A percentile compares a stretch with the other conserved stretches of the same genome.
phyloP scores from a whole-genome alignment of 352 stramenopile genomes.

The Pythium dissotocum region DNA sequence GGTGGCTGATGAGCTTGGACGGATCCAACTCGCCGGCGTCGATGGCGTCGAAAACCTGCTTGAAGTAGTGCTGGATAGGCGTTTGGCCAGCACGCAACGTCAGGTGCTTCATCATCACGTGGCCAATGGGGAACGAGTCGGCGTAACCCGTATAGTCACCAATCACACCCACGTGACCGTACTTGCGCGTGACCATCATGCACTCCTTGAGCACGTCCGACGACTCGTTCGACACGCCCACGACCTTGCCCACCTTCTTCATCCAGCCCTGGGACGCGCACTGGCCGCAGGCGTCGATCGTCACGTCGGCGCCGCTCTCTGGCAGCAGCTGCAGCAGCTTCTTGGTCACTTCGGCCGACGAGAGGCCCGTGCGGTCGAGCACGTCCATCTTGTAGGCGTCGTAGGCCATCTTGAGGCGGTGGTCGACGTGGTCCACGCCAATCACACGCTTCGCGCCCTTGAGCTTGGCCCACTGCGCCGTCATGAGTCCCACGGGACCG shows the following conservation, averaged over 20 bases:
- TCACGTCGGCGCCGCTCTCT: constrained; percentile 48
- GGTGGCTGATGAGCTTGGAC: constrained; percentile 57
- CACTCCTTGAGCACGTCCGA: constrained; percentile 66
- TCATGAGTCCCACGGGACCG: constrained; percentile 58
- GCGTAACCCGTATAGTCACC: constrained; percentile 50
- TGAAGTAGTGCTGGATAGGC: constrained; percentile 60
- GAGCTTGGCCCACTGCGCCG: constrained; percentile 62
- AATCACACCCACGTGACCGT: constrained; percentile 53
- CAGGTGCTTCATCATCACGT: constrained; percentile 63
- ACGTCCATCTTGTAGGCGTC: constrained; percentile 62
- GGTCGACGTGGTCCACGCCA: constrained; percentile 48
- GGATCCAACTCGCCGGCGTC: constrained; percentile 56
- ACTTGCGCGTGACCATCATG: constrained; percentile 61
- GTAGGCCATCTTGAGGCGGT: constrained; percentile 59
- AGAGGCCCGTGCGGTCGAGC: constrained; percentile 52
- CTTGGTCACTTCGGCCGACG: constrained; percentile 43
- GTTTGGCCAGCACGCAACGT: constrained; percentile 51
- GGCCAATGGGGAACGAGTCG: constrained; percentile 52
- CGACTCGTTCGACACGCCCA: constrained; percentile 51
- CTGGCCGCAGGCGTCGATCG: constrained; percentile 56
- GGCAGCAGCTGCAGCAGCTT: constrained; percentile 57
- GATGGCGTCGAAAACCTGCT: constrained; percentile 53
- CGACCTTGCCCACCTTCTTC: constrained; percentile 43
- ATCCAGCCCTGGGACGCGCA: constrained; percentile 39
- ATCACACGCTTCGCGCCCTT: constrained; percentile 63